A percentile compares a stretch with the other conserved stretches of the same genome.
Evolutionary conservation across 192 early-diverging fungal species (phyloP).

Genomic region (Podila epigama): DNA sequence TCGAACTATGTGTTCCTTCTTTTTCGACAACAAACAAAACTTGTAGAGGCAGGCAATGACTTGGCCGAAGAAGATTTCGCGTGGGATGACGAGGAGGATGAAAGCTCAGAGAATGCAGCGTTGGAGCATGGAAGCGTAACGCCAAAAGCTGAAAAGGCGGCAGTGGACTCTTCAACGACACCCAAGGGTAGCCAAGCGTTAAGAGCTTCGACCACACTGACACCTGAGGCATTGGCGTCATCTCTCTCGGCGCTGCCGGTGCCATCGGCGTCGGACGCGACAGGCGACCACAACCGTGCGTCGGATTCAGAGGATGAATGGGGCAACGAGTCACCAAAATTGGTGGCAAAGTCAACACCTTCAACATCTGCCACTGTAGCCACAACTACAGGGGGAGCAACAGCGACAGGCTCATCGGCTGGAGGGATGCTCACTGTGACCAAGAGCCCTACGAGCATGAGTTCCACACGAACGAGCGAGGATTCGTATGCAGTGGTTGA

Average conservation of each 20-base stretch:
- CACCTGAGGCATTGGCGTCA: conserved; percentile 28
- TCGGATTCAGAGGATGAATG: conserved; percentile 34
- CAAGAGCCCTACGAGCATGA: conserved; percentile 34
- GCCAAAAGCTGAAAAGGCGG: conserved; percentile 31
- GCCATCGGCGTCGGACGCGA: background rate
- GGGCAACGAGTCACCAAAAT: conserved; percentile 29
- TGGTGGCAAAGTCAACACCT: conserved; percentile 5
- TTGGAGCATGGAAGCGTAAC: conserved; percentile 39
- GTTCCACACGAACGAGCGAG: conserved; percentile 39
- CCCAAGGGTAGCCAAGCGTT: conserved; percentile 19
- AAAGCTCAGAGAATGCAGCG: conserved; percentile 14
- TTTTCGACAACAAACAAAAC: background rate
- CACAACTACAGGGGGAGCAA: too few species aligned
- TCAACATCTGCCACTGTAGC: conserved; percentile 22
- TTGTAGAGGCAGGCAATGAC: conserved; percentile 29
- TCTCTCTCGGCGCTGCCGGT: conserved; percentile 31
- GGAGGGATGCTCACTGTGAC: conserved; percentile 1
- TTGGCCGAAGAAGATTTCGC: conserved; percentile 43
- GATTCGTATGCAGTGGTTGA: conserved; percentile 32
- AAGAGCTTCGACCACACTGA: background rate
- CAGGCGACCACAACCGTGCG: background rate
- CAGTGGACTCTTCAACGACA: conserved; percentile 4
- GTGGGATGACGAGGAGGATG: conserved; percentile 46
- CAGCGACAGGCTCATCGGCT: conserved; percentile 1
- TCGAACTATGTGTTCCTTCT: too few species aligned